phyloP scores from a whole-genome alignment of 306 rosid species.

The Arachis hypogaea region DNA sequence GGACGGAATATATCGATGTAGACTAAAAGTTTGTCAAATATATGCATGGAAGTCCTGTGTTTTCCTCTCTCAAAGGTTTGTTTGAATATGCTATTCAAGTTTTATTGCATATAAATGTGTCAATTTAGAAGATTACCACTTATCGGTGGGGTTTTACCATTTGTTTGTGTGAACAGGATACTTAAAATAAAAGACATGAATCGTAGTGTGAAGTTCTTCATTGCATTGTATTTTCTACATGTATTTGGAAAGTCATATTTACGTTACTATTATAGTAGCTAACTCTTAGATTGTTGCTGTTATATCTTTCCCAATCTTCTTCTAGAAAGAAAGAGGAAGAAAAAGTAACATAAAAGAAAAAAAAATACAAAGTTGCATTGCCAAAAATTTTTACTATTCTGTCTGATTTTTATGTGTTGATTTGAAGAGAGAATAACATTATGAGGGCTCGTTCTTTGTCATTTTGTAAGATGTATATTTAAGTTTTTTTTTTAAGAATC shows the following conservation, averaged over 20 bases:
- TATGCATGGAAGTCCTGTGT: conserved; percentile 75
- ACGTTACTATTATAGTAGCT: not conserved
- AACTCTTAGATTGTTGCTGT: conserved; percentile 3
- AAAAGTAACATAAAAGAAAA: no score
- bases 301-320: conserved; percentile 1
- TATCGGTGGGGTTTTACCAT: conserved; percentile 13
- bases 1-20: conserved; percentile 67
- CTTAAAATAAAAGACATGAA: not conserved
- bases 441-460: not conserved
- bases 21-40: conserved; percentile 71
- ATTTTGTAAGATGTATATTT: not conserved
- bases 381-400: no score
- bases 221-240: not conserved
- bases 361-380: no score
- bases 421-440: not conserved
- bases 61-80: conserved; percentile 84
- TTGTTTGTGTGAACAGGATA: conserved; percentile 7
- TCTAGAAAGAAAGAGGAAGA: not conserved
- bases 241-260: conserved; percentile 1
- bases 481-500: not conserved
- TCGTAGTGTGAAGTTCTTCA: conserved; percentile 18
- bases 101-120: not conserved
- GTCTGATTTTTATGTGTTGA: not conserved
- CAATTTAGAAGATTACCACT: not conserved
- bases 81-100: conserved; percentile 22